A percentile compares a stretch with the other conserved stretches of the same genome.
phyloP scores from a whole-genome alignment of 2,329 filamentous ascomycete species.

The Magnaporthiopsis rhizophila region DNA sequence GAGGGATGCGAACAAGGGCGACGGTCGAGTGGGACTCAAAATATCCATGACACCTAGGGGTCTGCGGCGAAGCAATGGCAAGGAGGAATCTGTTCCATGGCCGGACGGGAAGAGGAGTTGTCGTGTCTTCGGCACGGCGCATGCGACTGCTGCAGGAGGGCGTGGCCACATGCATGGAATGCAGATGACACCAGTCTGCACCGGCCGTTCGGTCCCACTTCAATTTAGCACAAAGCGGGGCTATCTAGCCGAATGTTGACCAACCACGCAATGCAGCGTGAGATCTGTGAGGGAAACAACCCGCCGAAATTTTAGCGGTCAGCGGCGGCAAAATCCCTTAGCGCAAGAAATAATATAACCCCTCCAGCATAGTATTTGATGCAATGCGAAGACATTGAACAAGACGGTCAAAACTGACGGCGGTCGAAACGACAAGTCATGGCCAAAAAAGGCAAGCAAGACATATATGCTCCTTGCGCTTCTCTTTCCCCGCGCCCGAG shows the following conservation, averaged over 20 bases:
- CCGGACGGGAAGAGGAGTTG: not conserved
- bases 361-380: slow-evolving; percentile 2
- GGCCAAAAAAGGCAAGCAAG: slow-evolving; percentile 10
- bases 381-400: not conserved
- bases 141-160: not conserved
- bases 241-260: too few species aligned
- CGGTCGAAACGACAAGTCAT: not conserved
- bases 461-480: not conserved
- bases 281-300: not conserved
- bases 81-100: not conserved
- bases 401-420: not conserved
- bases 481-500: not conserved
- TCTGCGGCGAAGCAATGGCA: not conserved
- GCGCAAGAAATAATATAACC: not conserved
- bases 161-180: not conserved
- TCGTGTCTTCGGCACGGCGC: not conserved
- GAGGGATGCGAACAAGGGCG: not conserved
- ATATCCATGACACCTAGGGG: not conserved
- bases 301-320: slow-evolving; percentile 10
- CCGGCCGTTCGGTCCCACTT: not conserved
- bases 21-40: not conserved
- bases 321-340: slow-evolving; percentile 4
- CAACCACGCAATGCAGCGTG: not conserved
- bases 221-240: not conserved
- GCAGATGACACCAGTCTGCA: not conserved